A percentile compares a stretch with the other conserved stretches of the same genome.
Conservation (phyloP, 768 basidiomycete species). For the Russula sp. region DNA sequence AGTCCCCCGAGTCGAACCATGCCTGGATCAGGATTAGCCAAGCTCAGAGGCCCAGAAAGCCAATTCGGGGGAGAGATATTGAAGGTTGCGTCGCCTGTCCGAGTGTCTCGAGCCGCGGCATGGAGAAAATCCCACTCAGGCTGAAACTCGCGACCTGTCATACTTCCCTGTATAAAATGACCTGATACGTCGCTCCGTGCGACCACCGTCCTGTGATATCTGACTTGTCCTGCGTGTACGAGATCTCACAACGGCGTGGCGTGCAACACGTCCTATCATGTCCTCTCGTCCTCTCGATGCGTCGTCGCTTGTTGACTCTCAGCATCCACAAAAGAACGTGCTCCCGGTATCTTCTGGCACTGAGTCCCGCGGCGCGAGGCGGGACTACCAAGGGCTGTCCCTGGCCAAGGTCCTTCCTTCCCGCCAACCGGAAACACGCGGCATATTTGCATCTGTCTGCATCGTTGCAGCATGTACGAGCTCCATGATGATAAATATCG, state of each 20-base stretch:
- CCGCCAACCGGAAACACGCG: neutral
- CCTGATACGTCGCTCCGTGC: neutral
- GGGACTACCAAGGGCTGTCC: neutral
- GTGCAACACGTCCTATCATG: neutral
- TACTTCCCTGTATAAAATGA: neutral
- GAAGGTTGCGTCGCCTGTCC: too few species aligned
- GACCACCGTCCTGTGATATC: neutral
- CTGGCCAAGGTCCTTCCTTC: neutral
- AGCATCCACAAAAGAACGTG: neutral
- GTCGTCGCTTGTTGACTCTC: neutral
- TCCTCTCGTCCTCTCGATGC: neutral
- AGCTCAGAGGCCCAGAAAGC: too few species aligned
- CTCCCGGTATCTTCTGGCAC: neutral
- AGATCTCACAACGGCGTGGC: neutral
- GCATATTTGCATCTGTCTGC: slow-evolving; percentile 11
- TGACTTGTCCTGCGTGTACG: neutral
- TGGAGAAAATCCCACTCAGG: neutral
- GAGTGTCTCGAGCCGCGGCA: too few species aligned
- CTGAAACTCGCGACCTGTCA: neutral
- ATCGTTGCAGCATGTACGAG: slow-evolving; percentile 30
- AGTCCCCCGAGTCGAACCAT: neutral
- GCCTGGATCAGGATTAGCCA: too few species aligned
- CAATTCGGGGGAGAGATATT: too few species aligned
- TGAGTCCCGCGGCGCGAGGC: neutral
- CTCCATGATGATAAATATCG: slow-evolving; percentile 30